Base-by-base conservation (phyloP, 768 basidiomycete genomes). In the Harrya chromipes region DNA sequence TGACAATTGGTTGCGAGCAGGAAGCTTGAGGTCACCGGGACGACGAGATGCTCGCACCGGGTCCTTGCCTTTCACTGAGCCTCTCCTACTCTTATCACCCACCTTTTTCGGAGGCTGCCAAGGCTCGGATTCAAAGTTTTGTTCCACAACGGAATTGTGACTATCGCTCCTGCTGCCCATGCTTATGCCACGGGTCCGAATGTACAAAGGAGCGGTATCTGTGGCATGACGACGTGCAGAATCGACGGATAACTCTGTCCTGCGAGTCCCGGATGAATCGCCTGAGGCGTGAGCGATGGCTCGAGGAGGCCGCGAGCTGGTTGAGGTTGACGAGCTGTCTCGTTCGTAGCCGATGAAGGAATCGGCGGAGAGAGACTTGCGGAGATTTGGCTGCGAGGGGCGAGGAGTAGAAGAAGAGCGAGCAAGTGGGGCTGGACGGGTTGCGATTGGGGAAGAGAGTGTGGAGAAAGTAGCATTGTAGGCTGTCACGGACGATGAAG, bases 281-380 rank as follows among this genome's bases (percentile, higher is more conserved):
- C 69, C 47, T n/a, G 70, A 55, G 17, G 72, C 54, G 39, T 68
- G 67, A 23, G 71, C 64, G 49, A 66, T 64, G 53, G 62, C 69
- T 59, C 75, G 68, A 60, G 67, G 70, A 16, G 72, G 67, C 4
- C 74, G 70, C 36, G 72, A 65, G 35, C 61, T 59, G 19, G 67
- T 57, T 14, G 61, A 17, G 46, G 63, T 51, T 9, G 67, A 55
- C 24, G 66, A 50, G 42, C 64, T 64, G 37, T 74, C 72, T 55
- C 70, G 71, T 56, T 69, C 67, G 60, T 72, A 72, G 31, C 70
- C 72, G 42, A 79, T 76, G 65, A 90, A 84, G 10, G 88, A 90
- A 66, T 90, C 88, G 52, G 83, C 86, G 19, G 88, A 90, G 52
- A 85, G 68, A 24, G 87, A 85, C 71, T 89, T 89, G 59, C 85